These are phyloP conservation scores for Auricularia sp. DNA, from an alignment of 768 basidiomycete species.

Conservation along the genomic window DNA sequence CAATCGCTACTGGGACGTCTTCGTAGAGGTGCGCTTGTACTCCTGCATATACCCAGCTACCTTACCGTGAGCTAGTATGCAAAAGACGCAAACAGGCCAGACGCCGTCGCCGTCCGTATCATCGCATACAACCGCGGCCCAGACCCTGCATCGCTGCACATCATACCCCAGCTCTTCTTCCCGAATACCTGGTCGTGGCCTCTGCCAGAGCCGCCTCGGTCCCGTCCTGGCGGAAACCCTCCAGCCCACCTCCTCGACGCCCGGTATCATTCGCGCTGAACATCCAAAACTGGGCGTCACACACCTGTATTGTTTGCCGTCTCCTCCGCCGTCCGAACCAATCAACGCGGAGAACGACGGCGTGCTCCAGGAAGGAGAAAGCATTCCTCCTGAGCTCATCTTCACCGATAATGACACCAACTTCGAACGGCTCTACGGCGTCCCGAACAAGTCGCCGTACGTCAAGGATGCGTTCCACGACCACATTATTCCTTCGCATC, in stretches of 20 bases:
- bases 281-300: slow-evolving; percentile 69
- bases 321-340: slow-evolving; percentile 80
- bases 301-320: slow-evolving; percentile 81
- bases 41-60: slow-evolving; percentile 5
- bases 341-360: slow-evolving; percentile 40
- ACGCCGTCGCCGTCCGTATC: slow-evolving; percentile 85
- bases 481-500: slow-evolving; percentile 83
- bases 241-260: slow-evolving; percentile 36
- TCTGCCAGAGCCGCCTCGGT: slow-evolving; percentile 35
- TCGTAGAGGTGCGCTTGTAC: slow-evolving; percentile 66
- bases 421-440: slow-evolving; percentile 82
- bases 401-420: slow-evolving; percentile 99
- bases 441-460: slow-evolving; percentile 68
- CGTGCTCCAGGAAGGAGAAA: slow-evolving; percentile 38
- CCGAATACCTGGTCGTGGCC: slow-evolving; percentile 99
- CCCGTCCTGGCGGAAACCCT: slow-evolving; percentile 52
- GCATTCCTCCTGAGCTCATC: slow-evolving; percentile 71
- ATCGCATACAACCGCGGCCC: slow-evolving; percentile 96
- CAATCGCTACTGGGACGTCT: slow-evolving; percentile 96
- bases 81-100: slow-evolving; percentile 87
- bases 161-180: slow-evolving; percentile 95
- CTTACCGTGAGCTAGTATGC: slow-evolving; percentile 57
- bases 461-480: slow-evolving; percentile 99
- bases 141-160: slow-evolving; percentile 85
- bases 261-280: slow-evolving; percentile 52